Conservation (phyloP, 1,284 basidiomycete genomes). For the Rhizoctonia solani region DNA sequence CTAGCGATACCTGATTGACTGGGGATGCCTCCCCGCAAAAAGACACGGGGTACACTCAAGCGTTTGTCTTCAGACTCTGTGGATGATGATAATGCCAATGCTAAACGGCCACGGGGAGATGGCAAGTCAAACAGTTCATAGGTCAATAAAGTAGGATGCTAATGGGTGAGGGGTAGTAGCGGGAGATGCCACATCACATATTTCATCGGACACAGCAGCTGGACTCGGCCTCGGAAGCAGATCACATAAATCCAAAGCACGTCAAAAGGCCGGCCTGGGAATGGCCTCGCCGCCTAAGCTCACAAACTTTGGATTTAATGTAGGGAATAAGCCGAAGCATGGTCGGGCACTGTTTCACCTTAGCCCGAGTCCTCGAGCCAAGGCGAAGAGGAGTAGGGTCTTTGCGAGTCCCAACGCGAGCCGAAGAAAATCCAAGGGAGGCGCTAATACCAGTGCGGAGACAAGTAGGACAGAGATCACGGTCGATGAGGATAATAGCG, state of each 20-base stretch:
- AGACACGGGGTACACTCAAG: slow-evolving; percentile 11
- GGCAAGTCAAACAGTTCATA: neutral
- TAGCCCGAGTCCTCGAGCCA: slow-evolving; percentile 23
- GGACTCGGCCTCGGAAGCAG: slow-evolving; percentile 13
- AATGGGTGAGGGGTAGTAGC: neutral
- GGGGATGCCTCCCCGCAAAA: slow-evolving; percentile 25
- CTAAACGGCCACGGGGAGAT: slow-evolving; percentile 9
- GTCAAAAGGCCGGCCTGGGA: neutral
- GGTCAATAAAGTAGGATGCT: neutral
- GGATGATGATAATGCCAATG: neutral
- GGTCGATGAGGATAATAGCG: neutral
- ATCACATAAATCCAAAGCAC: slow-evolving; percentile 9
- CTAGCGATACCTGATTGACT: slow-evolving; percentile 7
- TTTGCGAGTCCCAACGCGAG: slow-evolving; percentile 12
- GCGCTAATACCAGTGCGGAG: neutral
- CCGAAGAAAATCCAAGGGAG: slow-evolving; percentile 1
- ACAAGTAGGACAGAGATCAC: neutral
- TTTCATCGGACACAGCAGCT: neutral
- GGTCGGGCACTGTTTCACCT: slow-evolving; percentile 10
- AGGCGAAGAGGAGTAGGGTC: slow-evolving; percentile 8
- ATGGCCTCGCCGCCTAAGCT: slow-evolving; percentile 4
- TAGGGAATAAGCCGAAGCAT: slow-evolving; percentile 8
- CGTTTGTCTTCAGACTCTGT: slow-evolving; percentile 10
- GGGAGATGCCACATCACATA: neutral
- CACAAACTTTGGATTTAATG: slow-evolving; percentile 10